phyloP scores from a whole-genome alignment of 805 yeast species.

The Wickerhamiella lipophila region DNA sequence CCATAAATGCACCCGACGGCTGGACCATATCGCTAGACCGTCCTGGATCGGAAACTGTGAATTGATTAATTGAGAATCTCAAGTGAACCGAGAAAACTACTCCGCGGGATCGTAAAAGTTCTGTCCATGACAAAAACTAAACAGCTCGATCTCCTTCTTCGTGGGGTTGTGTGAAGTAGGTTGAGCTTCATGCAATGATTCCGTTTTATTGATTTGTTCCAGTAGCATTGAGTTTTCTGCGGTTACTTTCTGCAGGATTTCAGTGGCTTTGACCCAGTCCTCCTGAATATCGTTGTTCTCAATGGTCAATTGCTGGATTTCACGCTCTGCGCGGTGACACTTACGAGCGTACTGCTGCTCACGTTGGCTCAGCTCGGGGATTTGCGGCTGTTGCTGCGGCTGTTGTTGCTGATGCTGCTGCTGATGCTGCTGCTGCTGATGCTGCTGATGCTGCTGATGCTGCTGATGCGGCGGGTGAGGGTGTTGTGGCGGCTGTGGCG shows the following conservation, averaged over 20 bases:
- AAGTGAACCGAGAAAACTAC: too few species aligned
- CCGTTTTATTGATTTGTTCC: slow-evolving; percentile 1
- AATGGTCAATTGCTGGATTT: not conserved
- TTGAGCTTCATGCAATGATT: not conserved
- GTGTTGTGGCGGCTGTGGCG: not conserved
- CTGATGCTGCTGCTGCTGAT: too few species aligned
- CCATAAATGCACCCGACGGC: too few species aligned
- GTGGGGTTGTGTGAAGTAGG: not conserved
- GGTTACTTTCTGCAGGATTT: slow-evolving; percentile 4
- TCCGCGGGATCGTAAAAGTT: slow-evolving; percentile 1
- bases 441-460: not conserved
- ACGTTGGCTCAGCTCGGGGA: not conserved
- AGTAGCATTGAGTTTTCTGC: slow-evolving; percentile 4
- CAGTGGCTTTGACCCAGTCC: slow-evolving; percentile 2
- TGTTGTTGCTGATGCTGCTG: too few species aligned
- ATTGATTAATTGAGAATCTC: too few species aligned
- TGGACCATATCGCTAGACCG: too few species aligned
- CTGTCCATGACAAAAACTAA: not conserved
- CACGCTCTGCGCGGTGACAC: slow-evolving; percentile 1
- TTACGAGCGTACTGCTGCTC: slow-evolving; percentile 5
- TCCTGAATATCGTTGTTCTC: slow-evolving; percentile 4
- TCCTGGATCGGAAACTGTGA: too few species aligned
- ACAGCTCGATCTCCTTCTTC: slow-evolving; percentile 2
- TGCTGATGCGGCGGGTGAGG: not conserved
- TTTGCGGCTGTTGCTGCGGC: not conserved